Conservation (phyloP, 495 filamentous ascomycete species). For the Talaromyces proteolyticus region DNA sequence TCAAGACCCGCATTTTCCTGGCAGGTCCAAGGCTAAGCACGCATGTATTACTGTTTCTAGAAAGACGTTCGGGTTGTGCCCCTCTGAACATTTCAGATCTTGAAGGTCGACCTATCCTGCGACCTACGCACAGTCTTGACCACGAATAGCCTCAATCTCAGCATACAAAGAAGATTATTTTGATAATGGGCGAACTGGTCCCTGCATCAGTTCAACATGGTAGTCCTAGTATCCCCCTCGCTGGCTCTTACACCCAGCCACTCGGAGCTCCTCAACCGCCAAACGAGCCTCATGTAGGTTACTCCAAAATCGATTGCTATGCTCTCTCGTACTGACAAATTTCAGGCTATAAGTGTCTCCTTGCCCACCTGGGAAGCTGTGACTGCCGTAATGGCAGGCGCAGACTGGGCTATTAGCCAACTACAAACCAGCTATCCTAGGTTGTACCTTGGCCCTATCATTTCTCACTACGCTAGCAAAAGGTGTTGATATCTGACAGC, state of each 20-base stretch:
- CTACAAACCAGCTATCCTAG: not conserved
- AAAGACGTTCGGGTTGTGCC: too few relatives aligned
- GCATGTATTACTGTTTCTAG: too few relatives aligned
- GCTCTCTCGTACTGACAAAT: not conserved
- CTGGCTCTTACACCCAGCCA: not conserved
- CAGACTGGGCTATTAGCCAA: not conserved
- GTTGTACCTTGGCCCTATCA: not conserved
- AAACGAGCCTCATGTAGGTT: not conserved
- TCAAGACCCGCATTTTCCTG: not conserved
- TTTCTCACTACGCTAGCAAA: not conserved
- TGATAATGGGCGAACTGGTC: not conserved
- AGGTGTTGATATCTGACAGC: not conserved
- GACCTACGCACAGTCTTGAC: not conserved
- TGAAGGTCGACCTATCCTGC: not conserved
- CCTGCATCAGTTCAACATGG: not conserved
- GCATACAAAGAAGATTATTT: not conserved
- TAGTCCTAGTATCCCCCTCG: not conserved
- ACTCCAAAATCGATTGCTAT: not conserved
- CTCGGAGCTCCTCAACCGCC: not conserved
- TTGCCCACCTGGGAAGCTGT: not conserved
- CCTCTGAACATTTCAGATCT: not conserved
- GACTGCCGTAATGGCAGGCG: not conserved
- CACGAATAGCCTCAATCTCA: not conserved
- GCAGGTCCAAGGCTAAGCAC: not conserved
- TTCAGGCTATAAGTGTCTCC: not conserved